These are phyloP conservation scores for Russula virescens DNA, from an alignment of 768 basidiomycete species.

Conservation along the genomic window DNA sequence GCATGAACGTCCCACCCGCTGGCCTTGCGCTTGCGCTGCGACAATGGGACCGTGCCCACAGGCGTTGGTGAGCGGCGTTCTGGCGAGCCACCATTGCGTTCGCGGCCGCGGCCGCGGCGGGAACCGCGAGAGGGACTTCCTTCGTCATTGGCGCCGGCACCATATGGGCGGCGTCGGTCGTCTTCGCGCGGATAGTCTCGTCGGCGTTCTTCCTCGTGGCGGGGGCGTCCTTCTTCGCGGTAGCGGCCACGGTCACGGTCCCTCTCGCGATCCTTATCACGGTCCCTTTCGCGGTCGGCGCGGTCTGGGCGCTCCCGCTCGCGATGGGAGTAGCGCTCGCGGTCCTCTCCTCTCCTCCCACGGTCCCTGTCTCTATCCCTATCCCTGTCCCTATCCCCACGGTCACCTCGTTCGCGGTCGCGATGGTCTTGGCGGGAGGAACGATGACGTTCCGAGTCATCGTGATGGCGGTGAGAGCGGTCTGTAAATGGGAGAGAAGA, in stretches of 20 bases:
- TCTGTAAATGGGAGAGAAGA: conserved; percentile 23
- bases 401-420: conserved; percentile 30
- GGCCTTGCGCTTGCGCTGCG: conserved; percentile 81
- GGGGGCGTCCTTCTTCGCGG: conserved; percentile 27
- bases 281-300: conserved; percentile 33
- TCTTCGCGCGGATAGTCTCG: conserved; percentile 34
- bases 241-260: conserved; percentile 47
- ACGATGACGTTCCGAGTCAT: conserved; percentile 28
- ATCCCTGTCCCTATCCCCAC: conserved; percentile 30
- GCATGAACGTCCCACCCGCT: conserved; percentile 97
- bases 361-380: conserved; percentile 32
- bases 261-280: conserved; percentile 43
- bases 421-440: conserved; percentile 29
- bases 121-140: conserved; percentile 34
- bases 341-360: conserved; percentile 27
- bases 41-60: conserved; percentile 70
- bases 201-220: conserved; percentile 39
- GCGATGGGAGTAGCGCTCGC: conserved; percentile 27
- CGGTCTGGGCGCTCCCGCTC: conserved; percentile 33
- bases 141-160: conserved; percentile 28
- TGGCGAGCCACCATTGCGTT: conserved; percentile 56
- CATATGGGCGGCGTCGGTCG: conserved; percentile 30
- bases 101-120: conserved; percentile 47
- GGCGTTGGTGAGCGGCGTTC: conserved; percentile 89
- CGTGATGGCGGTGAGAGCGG: conserved; percentile 25